Percentiles rank a stretch among this genome's conserved stretches.
Evolutionary conservation across 129 eudicot genomes (phyloP).

Genomic region (Tagetes erecta): DNA sequence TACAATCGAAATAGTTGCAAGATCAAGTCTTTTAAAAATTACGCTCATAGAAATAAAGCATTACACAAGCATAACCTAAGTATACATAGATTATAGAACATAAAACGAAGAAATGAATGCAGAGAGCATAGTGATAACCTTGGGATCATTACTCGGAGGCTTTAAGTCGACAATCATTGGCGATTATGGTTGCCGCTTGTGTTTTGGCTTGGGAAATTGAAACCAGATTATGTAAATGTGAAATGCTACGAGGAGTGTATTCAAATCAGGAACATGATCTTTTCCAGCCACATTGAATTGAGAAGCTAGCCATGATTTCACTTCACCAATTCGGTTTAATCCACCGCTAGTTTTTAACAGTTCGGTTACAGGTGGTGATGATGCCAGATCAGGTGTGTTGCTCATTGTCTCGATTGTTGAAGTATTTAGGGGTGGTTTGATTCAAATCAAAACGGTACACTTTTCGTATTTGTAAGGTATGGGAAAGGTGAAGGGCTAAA

Average conservation of each 20-base stretch:
- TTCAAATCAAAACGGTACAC: no score
- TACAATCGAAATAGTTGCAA: no score
- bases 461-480: no score
- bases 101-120: no score
- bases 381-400: conserved; percentile 54
- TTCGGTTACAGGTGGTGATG: conserved; percentile 26
- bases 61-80: neutral
- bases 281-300: conserved; percentile 92
- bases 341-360: conserved; percentile 36
- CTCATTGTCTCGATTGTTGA: conserved; percentile 37
- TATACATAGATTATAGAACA: neutral
- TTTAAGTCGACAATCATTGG: conserved; percentile 84
- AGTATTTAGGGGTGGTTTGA: conserved; percentile 23
- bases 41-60: no score
- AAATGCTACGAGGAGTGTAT: conserved; percentile 72
- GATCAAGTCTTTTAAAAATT: no score
- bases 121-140: conserved; percentile 39
- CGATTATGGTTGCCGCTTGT: conserved; percentile 81
- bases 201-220: conserved; percentile 86
- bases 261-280: conserved; percentile 82
- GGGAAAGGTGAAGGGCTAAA: no score
- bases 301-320: conserved; percentile 75
- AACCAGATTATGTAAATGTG: conserved; percentile 72
- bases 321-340: conserved; percentile 65
- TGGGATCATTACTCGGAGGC: conserved; percentile 86